Conservation (phyloP, 306 rosid genomes). For the Glycine latifolia region DNA sequence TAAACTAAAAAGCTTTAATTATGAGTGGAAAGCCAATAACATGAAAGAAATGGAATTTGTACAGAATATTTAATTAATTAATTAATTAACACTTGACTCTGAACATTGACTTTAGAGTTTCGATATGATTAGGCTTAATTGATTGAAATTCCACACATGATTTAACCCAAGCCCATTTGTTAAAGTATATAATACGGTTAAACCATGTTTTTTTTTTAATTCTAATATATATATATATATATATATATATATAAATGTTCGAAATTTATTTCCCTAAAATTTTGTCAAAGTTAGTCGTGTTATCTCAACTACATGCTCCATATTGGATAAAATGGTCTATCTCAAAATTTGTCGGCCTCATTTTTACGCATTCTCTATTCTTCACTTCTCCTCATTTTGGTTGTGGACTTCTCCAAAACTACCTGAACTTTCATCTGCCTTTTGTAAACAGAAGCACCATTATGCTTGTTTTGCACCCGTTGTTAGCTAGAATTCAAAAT, state of each 20-base stretch:
- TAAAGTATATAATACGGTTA: slow-evolving; percentile 20
- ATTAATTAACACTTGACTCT: too few relatives aligned
- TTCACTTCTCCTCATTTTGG: slow-evolving; percentile 31
- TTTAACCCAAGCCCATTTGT: slow-evolving; percentile 9
- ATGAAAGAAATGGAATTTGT: background rate
- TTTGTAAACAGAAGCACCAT: background rate
- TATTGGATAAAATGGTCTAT: background rate
- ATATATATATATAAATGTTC: too few relatives aligned
- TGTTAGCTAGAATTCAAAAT: too few relatives aligned
- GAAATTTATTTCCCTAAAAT: background rate
- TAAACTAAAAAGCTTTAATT: too few relatives aligned
- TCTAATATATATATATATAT: too few relatives aligned
- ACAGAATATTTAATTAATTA: background rate
- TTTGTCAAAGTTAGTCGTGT: slow-evolving; percentile 27
- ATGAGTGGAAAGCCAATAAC: background rate
- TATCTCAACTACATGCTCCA: slow-evolving; percentile 17
- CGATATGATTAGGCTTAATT: slow-evolving; percentile 32
- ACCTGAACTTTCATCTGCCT: background rate
- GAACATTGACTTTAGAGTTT: background rate
- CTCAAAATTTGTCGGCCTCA: slow-evolving; percentile 34
- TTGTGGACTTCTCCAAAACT: slow-evolving; percentile 30
- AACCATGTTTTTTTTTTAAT: too few relatives aligned
- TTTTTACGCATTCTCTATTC: slow-evolving; percentile 36
- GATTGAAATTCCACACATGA: slow-evolving; percentile 19
- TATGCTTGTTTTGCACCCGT: too few relatives aligned